These are phyloP conservation scores for Kluyveromyces siamensis DNA, from an alignment of 805 yeast species.

Conservation along the genomic window DNA sequence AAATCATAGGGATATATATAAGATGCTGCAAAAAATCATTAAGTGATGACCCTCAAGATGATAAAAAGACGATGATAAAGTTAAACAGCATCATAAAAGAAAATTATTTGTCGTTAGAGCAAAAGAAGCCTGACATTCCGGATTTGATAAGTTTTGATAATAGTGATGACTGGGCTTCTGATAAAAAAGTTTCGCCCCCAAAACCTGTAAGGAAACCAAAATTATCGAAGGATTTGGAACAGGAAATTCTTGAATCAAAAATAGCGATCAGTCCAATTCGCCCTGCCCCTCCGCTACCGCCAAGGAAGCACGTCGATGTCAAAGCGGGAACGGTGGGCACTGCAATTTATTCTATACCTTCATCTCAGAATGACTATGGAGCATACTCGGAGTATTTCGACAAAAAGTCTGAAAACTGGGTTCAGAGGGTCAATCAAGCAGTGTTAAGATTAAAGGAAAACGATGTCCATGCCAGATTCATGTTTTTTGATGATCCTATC, in stretches of 20 bases:
- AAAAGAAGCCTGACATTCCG: neutral
- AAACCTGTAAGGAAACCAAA: constrained; percentile 6
- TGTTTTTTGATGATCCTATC: constrained; percentile 25
- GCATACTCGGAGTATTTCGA: constrained; percentile 30
- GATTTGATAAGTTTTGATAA: constrained; percentile 33
- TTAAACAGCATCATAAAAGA: constrained; percentile 22
- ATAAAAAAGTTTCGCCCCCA: constrained; percentile 6
- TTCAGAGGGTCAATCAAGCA: constrained; percentile 38
- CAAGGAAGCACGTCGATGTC: constrained; percentile 13
- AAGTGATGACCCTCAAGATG: constrained; percentile 40
- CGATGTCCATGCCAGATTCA: constrained; percentile 13
- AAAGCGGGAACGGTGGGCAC: constrained; percentile 4
- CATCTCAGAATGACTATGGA: constrained; percentile 23
- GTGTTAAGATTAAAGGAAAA: constrained; percentile 16
- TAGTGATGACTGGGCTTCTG: neutral
- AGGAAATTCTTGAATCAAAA: constrained; percentile 2
- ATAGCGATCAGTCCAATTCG: constrained; percentile 1
- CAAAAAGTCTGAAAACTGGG: constrained; percentile 49
- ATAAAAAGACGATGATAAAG: constrained; percentile 20
- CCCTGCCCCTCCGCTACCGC: constrained; percentile 28
- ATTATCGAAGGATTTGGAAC: constrained; percentile 1
- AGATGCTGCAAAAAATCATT: constrained; percentile 66
- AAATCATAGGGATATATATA: constrained; percentile 67
- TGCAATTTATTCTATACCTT: constrained; percentile 15
- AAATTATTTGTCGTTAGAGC: constrained; percentile 10